Conservation (phyloP, 108 stramenopile genomes). For the Pseudonitzschia delicatissima region DNA sequence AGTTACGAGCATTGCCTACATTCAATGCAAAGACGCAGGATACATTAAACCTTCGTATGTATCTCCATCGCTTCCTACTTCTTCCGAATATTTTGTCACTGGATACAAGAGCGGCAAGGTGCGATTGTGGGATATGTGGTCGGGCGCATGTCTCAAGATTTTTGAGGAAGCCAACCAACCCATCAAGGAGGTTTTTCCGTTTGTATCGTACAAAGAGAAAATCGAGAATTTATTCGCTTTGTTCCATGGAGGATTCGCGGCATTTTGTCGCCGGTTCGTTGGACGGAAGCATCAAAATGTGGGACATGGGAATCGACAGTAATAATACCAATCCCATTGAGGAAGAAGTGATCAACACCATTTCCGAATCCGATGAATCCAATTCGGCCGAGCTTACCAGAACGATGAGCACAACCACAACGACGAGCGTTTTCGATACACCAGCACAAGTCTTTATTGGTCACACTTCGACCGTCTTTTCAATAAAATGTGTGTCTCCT, state of each 20-base stretch:
- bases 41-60: neutral
- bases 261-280: constrained; percentile 14
- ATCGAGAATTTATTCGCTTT: neutral
- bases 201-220: neutral
- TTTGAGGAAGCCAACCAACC: no score
- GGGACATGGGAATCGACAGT: neutral
- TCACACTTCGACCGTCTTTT: constrained; percentile 17
- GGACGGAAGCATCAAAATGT: constrained; percentile 13
- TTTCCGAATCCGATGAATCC: neutral
- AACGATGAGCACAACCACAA: neutral
- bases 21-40: neutral
- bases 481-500: constrained; percentile 16
- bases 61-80: neutral
- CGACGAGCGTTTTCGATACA: neutral
- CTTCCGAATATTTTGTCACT: constrained; percentile 5
- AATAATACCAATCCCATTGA: neutral
- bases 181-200: no score
- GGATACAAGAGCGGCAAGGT: constrained; percentile 20
- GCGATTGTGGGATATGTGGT: constrained; percentile 12
- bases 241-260: constrained; percentile 5
- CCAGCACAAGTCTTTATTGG: neutral
- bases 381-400: neutral
- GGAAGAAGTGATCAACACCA: neutral
- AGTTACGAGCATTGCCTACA: constrained; percentile 4
- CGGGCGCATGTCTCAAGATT: neutral